Percentiles rank a stretch among this genome's conserved stretches.
These are phyloP conservation scores for Picocystis sp. DNA, from an alignment of 163 green algal species.

Conservation along the genomic window DNA sequence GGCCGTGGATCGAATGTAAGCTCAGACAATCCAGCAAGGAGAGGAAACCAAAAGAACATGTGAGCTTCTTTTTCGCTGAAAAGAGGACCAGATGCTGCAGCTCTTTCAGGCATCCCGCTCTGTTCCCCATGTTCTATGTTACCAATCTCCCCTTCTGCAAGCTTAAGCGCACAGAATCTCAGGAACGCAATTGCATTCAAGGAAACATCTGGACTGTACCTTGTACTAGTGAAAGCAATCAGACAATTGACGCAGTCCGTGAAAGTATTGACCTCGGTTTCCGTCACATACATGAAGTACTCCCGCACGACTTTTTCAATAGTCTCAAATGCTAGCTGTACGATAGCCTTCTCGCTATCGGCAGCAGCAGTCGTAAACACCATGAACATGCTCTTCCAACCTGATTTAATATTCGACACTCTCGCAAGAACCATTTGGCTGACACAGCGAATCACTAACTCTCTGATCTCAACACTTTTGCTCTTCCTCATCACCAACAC, in stretches of 20 bases:
- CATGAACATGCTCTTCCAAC: slow-evolving; percentile 98
- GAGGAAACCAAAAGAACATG: slow-evolving; percentile 96
- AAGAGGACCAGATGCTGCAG: slow-evolving; percentile 5
- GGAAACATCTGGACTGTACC: slow-evolving; percentile 62
- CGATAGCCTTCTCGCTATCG: slow-evolving; percentile 58
- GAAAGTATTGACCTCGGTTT: slow-evolving; percentile 88
- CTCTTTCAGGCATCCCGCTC: not conserved
- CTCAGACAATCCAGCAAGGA: slow-evolving; percentile 87
- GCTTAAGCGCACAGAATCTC: slow-evolving; percentile 79
- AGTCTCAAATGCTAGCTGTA: slow-evolving; percentile 83
- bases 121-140: slow-evolving; percentile 4
- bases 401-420: slow-evolving; percentile 87
- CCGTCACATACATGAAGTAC: slow-evolving; percentile 49
- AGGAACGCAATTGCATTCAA: slow-evolving; percentile 93
- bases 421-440: slow-evolving; percentile 45
- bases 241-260: slow-evolving; percentile 98
- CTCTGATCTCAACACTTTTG: slow-evolving; percentile 70
- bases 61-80: slow-evolving; percentile 87
- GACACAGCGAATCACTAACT: slow-evolving; percentile 85
- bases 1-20: slow-evolving; percentile 88
- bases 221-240: slow-evolving; percentile 95
- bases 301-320: slow-evolving; percentile 96
- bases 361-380: slow-evolving; percentile 85
- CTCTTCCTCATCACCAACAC: slow-evolving; percentile 85
- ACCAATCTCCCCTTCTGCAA: slow-evolving; percentile 70